Evolutionary conservation across 768 basidiomycete species (phyloP), one percentile per base, ranked within the genome.

Genomic region (Austroboletus eburneus): DNA sequence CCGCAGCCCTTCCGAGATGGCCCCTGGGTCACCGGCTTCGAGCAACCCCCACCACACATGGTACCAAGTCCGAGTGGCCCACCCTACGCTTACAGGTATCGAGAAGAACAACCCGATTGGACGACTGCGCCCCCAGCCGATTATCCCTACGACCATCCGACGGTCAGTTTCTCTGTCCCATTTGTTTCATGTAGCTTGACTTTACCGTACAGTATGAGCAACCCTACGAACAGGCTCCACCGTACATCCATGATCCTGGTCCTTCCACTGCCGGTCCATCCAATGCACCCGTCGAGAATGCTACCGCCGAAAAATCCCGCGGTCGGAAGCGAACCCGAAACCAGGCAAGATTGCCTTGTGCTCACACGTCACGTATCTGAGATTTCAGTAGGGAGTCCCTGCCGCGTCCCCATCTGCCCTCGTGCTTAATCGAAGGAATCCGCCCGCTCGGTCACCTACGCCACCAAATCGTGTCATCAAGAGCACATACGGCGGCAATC

Each of bases 401-500:
- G 85, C 85, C 0, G 75, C 83, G 0, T 76, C 85, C 5, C 80
- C 85, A 13, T 72, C 85, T 9, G 72, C 78, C 14, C 69, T 89
- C 25, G 87, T 88, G 8, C 71, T 77, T 0, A 87, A 82, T 57
- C 75, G 81, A 22, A 77, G 78, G 44, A 74, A 72, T 25, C 83
- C 84, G 1, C 77, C 81, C 17, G 84, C 84, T 13, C 78, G 89
- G 3, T 91, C 89, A 20, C 90, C 90, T 4, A 88, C 87, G 0
- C 90, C 90, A 12, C 90, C 90, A 17, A 79, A 77, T 5, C 79
- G 88, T 14, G 83, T 91, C 18, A 82, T 92, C 61, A 91, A 89
- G 67, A 91, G 89, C 57, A 91, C 89, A 0, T 91, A 91, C 57
- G 90, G 90, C 36, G 90, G 90, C 13, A 91, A 92, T 59, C 63